Evolutionary conservation across 2,329 filamentous ascomycete genomes (phyloP).

Genomic region (Endoconidiophora laricicola): DNA sequence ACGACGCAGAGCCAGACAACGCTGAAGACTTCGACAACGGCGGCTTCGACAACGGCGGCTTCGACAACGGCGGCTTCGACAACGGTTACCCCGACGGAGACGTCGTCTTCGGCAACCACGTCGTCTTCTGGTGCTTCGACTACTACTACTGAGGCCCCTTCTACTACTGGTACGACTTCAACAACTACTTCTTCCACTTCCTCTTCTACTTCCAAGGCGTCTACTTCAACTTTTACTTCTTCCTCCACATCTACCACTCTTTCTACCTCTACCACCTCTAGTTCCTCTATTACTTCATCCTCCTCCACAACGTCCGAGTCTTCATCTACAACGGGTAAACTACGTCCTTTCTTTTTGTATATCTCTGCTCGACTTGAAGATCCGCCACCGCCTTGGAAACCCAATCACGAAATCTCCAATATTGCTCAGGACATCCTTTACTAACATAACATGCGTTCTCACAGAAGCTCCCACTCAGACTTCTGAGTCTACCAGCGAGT

Average conservation of each 20-base stretch:
- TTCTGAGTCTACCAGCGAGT: conserved; percentile 21
- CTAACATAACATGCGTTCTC: background rate
- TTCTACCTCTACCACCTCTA: conserved; percentile 18
- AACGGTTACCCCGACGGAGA: background rate
- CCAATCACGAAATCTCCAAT: background rate
- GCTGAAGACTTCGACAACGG: background rate
- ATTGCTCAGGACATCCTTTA: background rate
- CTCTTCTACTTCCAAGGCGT: conserved; percentile 8
- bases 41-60: background rate
- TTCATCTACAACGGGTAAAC: background rate
- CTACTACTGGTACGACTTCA: conserved; percentile 6
- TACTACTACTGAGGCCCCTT: conserved; percentile 12
- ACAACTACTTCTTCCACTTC: conserved; percentile 13
- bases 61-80: background rate
- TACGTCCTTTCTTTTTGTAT: background rate
- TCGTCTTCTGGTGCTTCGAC: conserved; percentile 19
- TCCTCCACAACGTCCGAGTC: conserved; percentile 11
- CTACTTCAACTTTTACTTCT: conserved; percentile 10
- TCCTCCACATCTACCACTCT: conserved; percentile 10
- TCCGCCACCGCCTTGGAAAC: background rate
- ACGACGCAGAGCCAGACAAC: conserved; percentile 12
- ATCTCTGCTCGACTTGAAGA: background rate
- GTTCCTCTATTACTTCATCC: conserved; percentile 17
- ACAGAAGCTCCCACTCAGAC: conserved; percentile 14
- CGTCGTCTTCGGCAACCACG: conserved; percentile 13